Evolutionary conservation across 306 rosid species (phyloP).

Genomic region (Psophocarpus tetragonolobus): DNA sequence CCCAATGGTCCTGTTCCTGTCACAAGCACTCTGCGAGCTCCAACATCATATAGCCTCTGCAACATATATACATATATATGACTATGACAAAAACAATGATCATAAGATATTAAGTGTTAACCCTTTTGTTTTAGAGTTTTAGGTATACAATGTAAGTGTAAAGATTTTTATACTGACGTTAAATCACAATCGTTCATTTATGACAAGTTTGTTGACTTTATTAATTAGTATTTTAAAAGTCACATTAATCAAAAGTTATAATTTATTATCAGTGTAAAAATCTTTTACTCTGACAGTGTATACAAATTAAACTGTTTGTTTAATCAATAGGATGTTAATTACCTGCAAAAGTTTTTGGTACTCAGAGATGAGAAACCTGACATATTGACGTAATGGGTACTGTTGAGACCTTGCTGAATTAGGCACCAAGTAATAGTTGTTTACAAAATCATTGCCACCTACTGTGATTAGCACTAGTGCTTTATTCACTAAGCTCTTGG

Average conservation of each 20-base stretch:
- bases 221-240: too few species aligned
- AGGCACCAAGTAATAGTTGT: constrained; percentile 74
- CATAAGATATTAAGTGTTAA: neutral
- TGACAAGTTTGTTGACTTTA: too few species aligned
- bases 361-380: constrained; percentile 59
- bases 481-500: constrained; percentile 45
- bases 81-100: neutral
- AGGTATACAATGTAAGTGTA: too few species aligned
- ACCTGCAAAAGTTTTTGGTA: constrained; percentile 60
- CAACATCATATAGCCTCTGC: constrained; percentile 53
- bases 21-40: constrained; percentile 70
- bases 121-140: too few species aligned
- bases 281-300: too few species aligned
- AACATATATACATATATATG: neutral
- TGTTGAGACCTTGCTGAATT: constrained; percentile 74
- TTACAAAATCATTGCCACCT: constrained; percentile 87
- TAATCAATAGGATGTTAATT: neutral
- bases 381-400: constrained; percentile 58
- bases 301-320: neutral
- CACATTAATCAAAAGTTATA: too few species aligned
- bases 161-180: too few species aligned
- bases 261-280: too few species aligned
- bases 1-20: constrained; percentile 87
- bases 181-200: too few species aligned
- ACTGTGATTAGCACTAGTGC: constrained; percentile 63